These are phyloP conservation scores for Oxyria digyna DNA, from an alignment of 148 eudicot species.

Conservation along the genomic window DNA sequence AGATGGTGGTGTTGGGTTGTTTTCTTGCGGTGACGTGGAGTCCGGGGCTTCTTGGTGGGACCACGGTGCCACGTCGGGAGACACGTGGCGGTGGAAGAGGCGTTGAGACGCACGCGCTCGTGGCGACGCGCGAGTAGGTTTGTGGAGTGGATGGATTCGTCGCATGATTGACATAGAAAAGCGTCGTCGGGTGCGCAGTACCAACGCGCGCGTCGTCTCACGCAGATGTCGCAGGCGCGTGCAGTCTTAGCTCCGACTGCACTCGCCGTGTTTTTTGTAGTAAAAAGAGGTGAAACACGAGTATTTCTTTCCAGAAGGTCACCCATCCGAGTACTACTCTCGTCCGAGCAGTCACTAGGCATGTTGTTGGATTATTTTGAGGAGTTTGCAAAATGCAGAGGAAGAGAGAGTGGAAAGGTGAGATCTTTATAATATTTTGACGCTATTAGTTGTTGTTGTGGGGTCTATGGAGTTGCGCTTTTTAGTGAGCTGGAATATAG, in stretches of 20 bases:
- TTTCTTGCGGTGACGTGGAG: constrained; percentile 46
- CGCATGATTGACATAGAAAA: constrained; percentile 71
- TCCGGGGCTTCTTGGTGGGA: constrained; percentile 44
- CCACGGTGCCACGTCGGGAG: constrained; percentile 51
- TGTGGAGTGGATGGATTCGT: constrained; percentile 58
- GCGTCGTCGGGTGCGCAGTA: constrained; percentile 80
- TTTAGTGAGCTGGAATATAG: constrained; percentile 16
- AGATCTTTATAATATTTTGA: not conserved
- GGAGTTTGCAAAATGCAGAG: not conserved
- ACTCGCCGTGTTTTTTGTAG: constrained; percentile 39
- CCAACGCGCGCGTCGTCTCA: constrained; percentile 61
- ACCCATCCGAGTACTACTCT: no score
- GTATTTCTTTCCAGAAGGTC: no score
- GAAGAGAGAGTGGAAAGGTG: not conserved
- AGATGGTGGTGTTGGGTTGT: not conserved
- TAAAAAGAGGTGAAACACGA: no score
- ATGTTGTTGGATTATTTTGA: constrained; percentile 20
- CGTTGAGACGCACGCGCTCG: constrained; percentile 61
- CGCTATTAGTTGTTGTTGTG: not conserved
- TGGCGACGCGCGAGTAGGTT: constrained; percentile 68
- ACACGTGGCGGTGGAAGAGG: constrained; percentile 25
- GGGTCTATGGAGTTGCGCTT: constrained; percentile 29
- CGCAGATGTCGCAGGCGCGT: constrained; percentile 66
- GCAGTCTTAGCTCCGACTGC: constrained; percentile 67
- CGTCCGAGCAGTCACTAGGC: no score